phyloP scores from a whole-genome alignment of 1,139 yeast species.

The Saccharomycopsis hybrid region DNA sequence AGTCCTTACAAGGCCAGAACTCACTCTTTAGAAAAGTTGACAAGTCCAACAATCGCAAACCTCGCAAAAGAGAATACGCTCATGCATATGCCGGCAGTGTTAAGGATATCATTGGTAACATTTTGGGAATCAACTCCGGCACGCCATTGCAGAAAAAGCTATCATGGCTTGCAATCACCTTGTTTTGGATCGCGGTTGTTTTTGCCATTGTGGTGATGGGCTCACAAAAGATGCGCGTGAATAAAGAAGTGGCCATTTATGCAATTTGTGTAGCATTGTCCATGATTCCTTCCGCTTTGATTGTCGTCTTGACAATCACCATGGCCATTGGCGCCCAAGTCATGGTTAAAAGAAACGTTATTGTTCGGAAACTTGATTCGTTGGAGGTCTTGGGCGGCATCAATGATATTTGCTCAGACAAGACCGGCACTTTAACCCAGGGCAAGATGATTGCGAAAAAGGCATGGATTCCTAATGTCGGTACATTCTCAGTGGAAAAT shows the following conservation, averaged over 20 bases:
- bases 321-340: slow-evolving; percentile 84
- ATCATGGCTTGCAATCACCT: slow-evolving; percentile 61
- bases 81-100: slow-evolving; percentile 41
- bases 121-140: slow-evolving; percentile 71
- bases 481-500: slow-evolving; percentile 54
- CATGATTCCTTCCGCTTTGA: slow-evolving; percentile 78
- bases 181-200: slow-evolving; percentile 66
- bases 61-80: slow-evolving; percentile 42
- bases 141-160: slow-evolving; percentile 56
- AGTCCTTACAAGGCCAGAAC: slow-evolving; percentile 43
- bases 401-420: slow-evolving; percentile 77
- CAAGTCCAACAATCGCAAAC: slow-evolving; percentile 31
- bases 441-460: slow-evolving; percentile 72
- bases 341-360: slow-evolving; percentile 66
- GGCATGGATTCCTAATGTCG: slow-evolving; percentile 73
- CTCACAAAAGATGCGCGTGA: slow-evolving; percentile 61
- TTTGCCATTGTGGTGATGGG: slow-evolving; percentile 80
- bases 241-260: slow-evolving; percentile 68
- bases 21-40: slow-evolving; percentile 31
- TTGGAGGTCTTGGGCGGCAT: slow-evolving; percentile 77
- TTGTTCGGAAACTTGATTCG: slow-evolving; percentile 73
- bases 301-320: slow-evolving; percentile 75
- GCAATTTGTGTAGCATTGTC: slow-evolving; percentile 80
- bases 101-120: slow-evolving; percentile 52
- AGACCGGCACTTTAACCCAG: slow-evolving; percentile 76